Evolutionary conservation across 148 eudicot genomes (phyloP).

Genomic region (Euryodendron excelsum): DNA sequence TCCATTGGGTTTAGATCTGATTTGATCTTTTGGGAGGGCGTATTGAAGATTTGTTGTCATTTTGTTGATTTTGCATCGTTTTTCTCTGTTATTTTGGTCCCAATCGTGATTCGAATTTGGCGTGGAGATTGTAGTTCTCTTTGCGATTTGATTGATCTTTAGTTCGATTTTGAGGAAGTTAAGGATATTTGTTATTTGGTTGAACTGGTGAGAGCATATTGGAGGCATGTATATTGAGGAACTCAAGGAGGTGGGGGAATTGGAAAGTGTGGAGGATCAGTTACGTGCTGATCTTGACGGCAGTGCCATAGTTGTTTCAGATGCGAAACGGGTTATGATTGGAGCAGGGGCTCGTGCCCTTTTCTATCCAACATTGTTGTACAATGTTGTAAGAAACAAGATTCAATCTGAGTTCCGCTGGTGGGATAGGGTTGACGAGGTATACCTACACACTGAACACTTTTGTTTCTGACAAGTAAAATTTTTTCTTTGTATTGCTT

Average conservation of each 20-base stretch:
- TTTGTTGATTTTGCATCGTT: too few relatives aligned
- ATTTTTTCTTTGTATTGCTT: not conserved
- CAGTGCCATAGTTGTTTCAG: slow-evolving; percentile 39
- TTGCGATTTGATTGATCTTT: not conserved
- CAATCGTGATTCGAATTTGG: not conserved
- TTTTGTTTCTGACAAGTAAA: too few relatives aligned
- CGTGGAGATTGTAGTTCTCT: not conserved
- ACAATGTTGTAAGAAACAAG: slow-evolving; percentile 72
- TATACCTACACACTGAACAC: slow-evolving; percentile 15
- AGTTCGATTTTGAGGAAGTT: slow-evolving; percentile 5
- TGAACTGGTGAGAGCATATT: slow-evolving; percentile 7
- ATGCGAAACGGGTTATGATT: slow-evolving; percentile 55
- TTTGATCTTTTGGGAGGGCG: not conserved
- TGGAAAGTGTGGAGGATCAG: slow-evolving; percentile 11
- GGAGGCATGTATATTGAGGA: slow-evolving; percentile 70
- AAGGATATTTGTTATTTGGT: not conserved
- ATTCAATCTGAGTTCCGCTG: slow-evolving; percentile 76
- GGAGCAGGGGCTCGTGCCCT: slow-evolving; percentile 84
- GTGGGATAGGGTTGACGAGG: slow-evolving; percentile 91
- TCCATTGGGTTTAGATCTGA: not conserved
- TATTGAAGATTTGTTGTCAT: not conserved
- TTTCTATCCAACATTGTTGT: slow-evolving; percentile 78
- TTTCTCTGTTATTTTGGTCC: not conserved
- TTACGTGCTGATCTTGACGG: slow-evolving; percentile 2
- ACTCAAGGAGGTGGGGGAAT: slow-evolving; percentile 27